Evolutionary conservation across 441 rosid genomes (phyloP), one percentile per base, ranked within the genome.

Genomic region (Capsella rubella): DNA sequence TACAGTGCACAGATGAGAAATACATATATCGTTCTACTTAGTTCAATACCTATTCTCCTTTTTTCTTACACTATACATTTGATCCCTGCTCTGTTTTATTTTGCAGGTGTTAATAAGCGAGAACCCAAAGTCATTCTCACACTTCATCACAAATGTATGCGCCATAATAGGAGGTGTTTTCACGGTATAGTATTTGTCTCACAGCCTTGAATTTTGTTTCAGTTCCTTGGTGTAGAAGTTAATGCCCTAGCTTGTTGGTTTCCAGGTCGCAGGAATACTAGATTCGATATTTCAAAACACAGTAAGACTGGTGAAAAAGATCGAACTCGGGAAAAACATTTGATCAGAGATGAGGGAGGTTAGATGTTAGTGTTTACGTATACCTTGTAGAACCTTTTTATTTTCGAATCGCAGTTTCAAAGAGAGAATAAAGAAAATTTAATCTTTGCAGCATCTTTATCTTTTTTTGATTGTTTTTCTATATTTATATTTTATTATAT

Each of bases 121-220:
- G 85, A 81, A 82, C 58, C 78, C 80, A 0, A 95, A 83, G 83
- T 93, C 98, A 29, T 93, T 95, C 81, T 89, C 94, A 0, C 99
- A 95, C 77, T 95, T 95, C 66, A 84, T 95, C 83, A 95, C 99
- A 68, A 92, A 91, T 62, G 87, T 92, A 52, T 95, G 99, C 12
- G 99, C 99, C 67, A 95, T 95, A 3, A 88, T 95, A n/a, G 99
- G 99, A 7, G 99, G 98, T 11, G 80, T 95, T 78, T 95, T 92
- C 85, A 92, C 97, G 96, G 98, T 92, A 68, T 63, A 56, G 92
- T 85, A 49, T 67, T 11, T 25, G 65, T 52, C 66, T 29, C 43
- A 35, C 31, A 21, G 10, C 0, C 46, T 77, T 51, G 3, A 43
- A 21, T 1, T 18, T 18, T 18, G 2, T 51, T 53, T 55, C 4